These are phyloP conservation scores for Cenchrus purpureus DNA, from an alignment of 176 grass and related monocot genomes.

Conservation along the genomic window DNA sequence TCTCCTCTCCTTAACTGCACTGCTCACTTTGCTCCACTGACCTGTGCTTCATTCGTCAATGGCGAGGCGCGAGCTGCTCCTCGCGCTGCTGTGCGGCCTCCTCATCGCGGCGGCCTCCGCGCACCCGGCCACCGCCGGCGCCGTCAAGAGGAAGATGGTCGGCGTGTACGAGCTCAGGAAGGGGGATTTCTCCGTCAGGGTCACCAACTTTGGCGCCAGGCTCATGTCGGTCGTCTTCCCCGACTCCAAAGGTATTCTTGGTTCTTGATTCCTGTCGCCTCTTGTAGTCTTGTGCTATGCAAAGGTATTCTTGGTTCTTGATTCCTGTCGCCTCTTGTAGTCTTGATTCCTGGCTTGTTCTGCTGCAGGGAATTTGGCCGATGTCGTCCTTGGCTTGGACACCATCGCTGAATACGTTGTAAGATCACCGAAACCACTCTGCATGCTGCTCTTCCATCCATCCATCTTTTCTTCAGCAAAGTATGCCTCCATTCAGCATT, in stretches of 20 bases:
- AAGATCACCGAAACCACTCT: slow-evolving; percentile 37
- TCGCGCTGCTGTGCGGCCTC: slow-evolving; percentile 37
- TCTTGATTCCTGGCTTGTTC: not conserved
- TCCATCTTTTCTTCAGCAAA: not conserved
- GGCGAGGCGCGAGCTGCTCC: slow-evolving; percentile 44
- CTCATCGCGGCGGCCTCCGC: slow-evolving; percentile 15
- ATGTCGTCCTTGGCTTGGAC: slow-evolving; percentile 83
- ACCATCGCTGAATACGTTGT: slow-evolving; percentile 79
- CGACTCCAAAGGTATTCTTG: slow-evolving; percentile 64
- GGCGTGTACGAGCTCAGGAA: slow-evolving; percentile 70
- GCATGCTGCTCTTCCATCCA: not conserved
- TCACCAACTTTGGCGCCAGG: slow-evolving; percentile 81
- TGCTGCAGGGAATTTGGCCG: slow-evolving; percentile 68
- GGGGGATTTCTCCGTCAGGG: slow-evolving; percentile 74
- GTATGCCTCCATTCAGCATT: not conserved
- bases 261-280: no score
- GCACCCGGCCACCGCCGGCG: not conserved
- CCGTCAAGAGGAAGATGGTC: slow-evolving; percentile 49
- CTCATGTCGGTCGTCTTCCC: slow-evolving; percentile 67
- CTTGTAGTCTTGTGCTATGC: no score
- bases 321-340: not conserved
- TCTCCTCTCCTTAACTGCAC: not conserved
- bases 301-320: not conserved
- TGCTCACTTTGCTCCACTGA: not conserved
- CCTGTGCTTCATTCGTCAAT: slow-evolving; percentile 25